These are phyloP conservation scores for Tilletia walkeri DNA, from an alignment of 1,284 basidiomycete species.

Conservation along the genomic window DNA sequence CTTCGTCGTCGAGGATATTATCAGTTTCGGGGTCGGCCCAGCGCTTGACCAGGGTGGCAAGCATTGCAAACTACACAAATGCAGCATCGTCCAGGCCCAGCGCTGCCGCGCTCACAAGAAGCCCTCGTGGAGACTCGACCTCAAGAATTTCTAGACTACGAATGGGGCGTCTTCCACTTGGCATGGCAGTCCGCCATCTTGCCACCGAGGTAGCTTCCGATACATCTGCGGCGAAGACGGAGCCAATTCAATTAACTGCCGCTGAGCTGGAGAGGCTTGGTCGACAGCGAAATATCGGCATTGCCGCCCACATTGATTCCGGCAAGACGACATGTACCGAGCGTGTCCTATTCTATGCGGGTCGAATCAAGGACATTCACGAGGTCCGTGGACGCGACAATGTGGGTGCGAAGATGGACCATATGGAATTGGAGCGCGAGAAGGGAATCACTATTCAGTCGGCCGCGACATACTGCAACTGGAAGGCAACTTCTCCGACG, in stretches of 20 bases:
- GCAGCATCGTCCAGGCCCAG: too few species aligned
- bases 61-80: too few species aligned
- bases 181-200: not conserved
- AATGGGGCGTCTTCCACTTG: not conserved
- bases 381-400: conserved; percentile 91
- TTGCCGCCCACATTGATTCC: conserved; percentile 67
- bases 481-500: conserved; percentile 67
- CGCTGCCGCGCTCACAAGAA: too few species aligned
- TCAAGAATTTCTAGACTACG: too few species aligned
- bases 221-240: not conserved
- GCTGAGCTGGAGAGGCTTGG: conserved; percentile 6
- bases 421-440: conserved; percentile 81
- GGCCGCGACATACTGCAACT: conserved; percentile 92
- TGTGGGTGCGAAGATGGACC: conserved; percentile 85
- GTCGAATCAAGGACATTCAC: conserved; percentile 91
- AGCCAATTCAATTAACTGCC: not conserved
- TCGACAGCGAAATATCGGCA: conserved; percentile 58
- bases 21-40: too few species aligned
- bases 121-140: too few species aligned
- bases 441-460: conserved; percentile 88
- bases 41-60: too few species aligned
- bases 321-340: conserved; percentile 99
- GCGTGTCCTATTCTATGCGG: conserved; percentile 93
- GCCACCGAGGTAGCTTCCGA: not conserved
- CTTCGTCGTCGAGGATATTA: too few species aligned